Percentiles rank a stretch among this genome's conserved stretches.
Evolutionary conservation across 1,139 yeast genomes (phyloP).

Genomic region (Saccharomyces hybrid): DNA sequence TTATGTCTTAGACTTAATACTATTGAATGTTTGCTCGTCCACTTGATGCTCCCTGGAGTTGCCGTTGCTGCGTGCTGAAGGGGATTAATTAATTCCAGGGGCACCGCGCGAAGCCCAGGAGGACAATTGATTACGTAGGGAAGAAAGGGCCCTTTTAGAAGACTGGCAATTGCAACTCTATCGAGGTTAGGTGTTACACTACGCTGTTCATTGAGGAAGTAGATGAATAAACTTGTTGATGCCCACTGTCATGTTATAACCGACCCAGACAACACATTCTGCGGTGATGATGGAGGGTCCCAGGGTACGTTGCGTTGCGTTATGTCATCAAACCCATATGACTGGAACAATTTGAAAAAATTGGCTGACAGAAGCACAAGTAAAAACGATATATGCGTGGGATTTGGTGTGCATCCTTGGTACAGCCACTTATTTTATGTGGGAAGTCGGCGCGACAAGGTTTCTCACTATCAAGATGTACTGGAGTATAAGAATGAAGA

Average conservation of each 20-base stretch:
- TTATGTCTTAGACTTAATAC: neutral
- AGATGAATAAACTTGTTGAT: conserved; percentile 36
- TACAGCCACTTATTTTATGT: conserved; percentile 55
- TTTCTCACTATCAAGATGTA: conserved; percentile 49
- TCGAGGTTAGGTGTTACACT: neutral
- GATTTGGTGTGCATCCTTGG: conserved; percentile 92
- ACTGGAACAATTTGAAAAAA: conserved; percentile 35
- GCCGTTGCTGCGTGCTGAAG: neutral
- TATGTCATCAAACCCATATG: conserved; percentile 56
- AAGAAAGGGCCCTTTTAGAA: neutral
- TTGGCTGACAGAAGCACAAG: conserved; percentile 34
- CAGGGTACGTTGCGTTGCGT: conserved; percentile 23
- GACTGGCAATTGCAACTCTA: neutral
- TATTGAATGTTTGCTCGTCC: neutral
- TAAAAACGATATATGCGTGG: conserved; percentile 37
- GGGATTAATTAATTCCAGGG: conserved; percentile 1
- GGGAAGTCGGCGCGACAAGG: conserved; percentile 19
- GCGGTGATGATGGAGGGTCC: neutral
- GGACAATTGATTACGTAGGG: conserved; percentile 1
- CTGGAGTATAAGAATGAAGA: conserved; percentile 18
- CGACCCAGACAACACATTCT: neutral
- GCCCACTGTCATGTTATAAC: conserved; percentile 59
- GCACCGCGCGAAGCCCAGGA: conserved; percentile 5
- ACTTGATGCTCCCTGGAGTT: neutral
- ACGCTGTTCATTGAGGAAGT: neutral